Base-by-base conservation (phyloP, 345 rosid species). In the Bruguiera parviflora region DNA sequence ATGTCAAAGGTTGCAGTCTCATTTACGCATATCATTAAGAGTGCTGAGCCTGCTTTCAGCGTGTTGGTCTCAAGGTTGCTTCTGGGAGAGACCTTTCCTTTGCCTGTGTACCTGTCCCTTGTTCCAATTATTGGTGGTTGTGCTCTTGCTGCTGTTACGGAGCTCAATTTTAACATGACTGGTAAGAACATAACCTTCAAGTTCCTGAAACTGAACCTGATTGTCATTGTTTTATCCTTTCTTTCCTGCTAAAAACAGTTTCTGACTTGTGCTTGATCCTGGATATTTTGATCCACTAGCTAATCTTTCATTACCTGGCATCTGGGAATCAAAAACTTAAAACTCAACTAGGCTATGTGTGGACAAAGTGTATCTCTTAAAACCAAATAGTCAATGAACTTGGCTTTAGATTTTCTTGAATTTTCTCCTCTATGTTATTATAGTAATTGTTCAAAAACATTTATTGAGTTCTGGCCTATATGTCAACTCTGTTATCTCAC, bases 51-150 rank as follows among this genome's bases (percentile, higher is more conserved):
- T 24, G 98, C 98, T 31, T 92, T 95, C 77, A 90, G 91, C 53
- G 98, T 95, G 0, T 76, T 92, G 71, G 96, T 95, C 33, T 89
- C 96, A 3, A 88, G 91, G 71, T 84, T 92, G 32, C 35, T 78
- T 13, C 33, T 92, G 81, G 99, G 99, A 10, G 99, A 96, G 82
- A 78, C 87, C 24, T 96, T 96, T 77, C 97, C 96, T 8, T 58
- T 76, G 69, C 74, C 91, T 0, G 98, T 96, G 39, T 96, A 96
- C 79, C 37, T 96, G 25, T 96, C 98, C 35, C 95, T 96, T 29
- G 2, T 96, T 73, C 99, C 98, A 0, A 92, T 95, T 88, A 96
- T 96, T n/a, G 99, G 99, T 79, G 99, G 99, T 57, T 96, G 99
- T n/a, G 92, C 97, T 37, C 95, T 96, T 39, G 88, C 99, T 27